phyloP scores from a whole-genome alignment of 306 rosid genomes.

The Pterocarpus macrocarpus region DNA sequence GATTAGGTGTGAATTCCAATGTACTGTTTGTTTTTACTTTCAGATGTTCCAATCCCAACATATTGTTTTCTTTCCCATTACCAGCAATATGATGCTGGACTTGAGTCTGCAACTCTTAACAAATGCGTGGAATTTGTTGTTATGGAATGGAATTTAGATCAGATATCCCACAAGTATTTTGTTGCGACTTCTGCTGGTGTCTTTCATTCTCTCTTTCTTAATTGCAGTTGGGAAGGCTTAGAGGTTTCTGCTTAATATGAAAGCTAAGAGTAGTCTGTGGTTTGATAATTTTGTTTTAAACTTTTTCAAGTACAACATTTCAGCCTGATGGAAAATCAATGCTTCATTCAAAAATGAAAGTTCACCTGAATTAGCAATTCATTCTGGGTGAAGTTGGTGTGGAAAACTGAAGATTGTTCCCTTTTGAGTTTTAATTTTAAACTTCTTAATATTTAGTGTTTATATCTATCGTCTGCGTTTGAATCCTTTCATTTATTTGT shows the following conservation, averaged over 20 bases:
- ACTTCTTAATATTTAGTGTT: slow-evolving; percentile 17
- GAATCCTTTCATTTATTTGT: slow-evolving; percentile 19
- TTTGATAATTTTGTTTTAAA: background rate
- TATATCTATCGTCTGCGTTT: slow-evolving; percentile 13
- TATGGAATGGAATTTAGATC: slow-evolving; percentile 40
- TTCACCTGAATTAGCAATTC: background rate
- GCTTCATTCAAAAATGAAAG: background rate
- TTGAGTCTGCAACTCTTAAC: slow-evolving; percentile 41
- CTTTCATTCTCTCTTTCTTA: slow-evolving; percentile 22
- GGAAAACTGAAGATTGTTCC: slow-evolving; percentile 29
- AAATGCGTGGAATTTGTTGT: slow-evolving; percentile 10
- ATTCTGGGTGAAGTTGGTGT: slow-evolving; percentile 17
- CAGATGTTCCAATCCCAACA: slow-evolving; percentile 20
- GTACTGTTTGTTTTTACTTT: slow-evolving; percentile 33
- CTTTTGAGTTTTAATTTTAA: slow-evolving; percentile 16
- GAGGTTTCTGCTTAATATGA: slow-evolving; percentile 20
- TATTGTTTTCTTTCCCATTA: slow-evolving; percentile 5
- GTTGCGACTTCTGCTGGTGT: slow-evolving; percentile 29
- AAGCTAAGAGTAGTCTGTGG: background rate
- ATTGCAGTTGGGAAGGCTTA: slow-evolving; percentile 27
- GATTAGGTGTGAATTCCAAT: slow-evolving; percentile 71
- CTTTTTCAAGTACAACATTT: background rate
- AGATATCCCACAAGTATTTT: slow-evolving; percentile 35
- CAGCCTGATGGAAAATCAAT: background rate
- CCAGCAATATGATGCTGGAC: slow-evolving; percentile 6